Evolutionary conservation across 2,329 filamentous ascomycete genomes (phyloP).

Genomic region (Magnaporthiopsis incrustans): DNA sequence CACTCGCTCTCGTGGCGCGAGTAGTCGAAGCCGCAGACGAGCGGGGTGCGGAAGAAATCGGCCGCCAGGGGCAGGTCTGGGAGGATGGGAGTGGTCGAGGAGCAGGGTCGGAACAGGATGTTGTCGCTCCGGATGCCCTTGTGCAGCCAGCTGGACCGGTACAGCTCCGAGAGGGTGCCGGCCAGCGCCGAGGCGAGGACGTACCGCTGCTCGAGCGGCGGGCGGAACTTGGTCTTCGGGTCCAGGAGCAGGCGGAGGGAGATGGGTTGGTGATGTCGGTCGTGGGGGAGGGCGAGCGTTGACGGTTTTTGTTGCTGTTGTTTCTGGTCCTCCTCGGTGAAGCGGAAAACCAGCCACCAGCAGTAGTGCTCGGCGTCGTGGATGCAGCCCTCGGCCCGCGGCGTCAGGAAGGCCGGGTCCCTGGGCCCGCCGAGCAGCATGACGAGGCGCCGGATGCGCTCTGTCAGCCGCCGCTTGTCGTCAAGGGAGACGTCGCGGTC

Average conservation of each 20-base stretch:
- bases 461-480: conserved; percentile 9
- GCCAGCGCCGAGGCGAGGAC: conserved; percentile 27
- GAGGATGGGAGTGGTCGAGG: neutral
- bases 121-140: conserved; percentile 48
- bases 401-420: conserved; percentile 9
- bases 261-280: conserved; percentile 1
- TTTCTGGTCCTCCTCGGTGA: neutral
- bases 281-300: neutral
- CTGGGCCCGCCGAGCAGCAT: conserved; percentile 10
- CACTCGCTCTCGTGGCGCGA: conserved; percentile 27
- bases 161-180: conserved; percentile 45
- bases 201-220: conserved; percentile 10
- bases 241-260: conserved; percentile 10
- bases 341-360: conserved; percentile 13
- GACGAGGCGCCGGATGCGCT: conserved; percentile 12
- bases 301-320: neutral
- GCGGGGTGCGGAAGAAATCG: conserved; percentile 32
- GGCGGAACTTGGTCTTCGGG: conserved; percentile 9
- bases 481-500: conserved; percentile 8
- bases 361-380: conserved; percentile 9
- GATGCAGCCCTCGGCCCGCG: conserved; percentile 11
- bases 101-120: conserved; percentile 32
- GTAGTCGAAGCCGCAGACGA: conserved; percentile 47
- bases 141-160: conserved; percentile 49
- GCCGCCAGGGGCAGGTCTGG: neutral